Percentiles rank a stretch among this genome's conserved stretches.
These are phyloP conservation scores for Tricholoma terreum DNA, from an alignment of 768 basidiomycete genomes.

Conservation along the genomic window DNA sequence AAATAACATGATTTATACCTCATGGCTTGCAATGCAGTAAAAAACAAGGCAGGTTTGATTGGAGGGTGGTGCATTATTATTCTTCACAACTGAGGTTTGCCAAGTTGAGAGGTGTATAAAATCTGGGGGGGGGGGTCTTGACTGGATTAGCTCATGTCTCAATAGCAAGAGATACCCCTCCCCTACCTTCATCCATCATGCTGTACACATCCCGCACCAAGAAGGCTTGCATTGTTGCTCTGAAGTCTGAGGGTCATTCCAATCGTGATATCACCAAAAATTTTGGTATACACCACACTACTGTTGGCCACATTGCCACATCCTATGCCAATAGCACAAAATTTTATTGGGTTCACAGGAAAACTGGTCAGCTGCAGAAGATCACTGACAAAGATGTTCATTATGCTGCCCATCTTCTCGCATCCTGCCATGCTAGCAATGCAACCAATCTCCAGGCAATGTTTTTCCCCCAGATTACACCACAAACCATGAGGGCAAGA, in stretches of 20 bases:
- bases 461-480: conserved; percentile 17
- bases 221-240: conserved; percentile 7
- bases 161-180: too few relatives aligned
- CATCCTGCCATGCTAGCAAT: conserved; percentile 11
- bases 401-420: too few relatives aligned
- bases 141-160: too few relatives aligned
- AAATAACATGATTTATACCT: too few relatives aligned
- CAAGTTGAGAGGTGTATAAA: too few relatives aligned
- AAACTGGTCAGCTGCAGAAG: conserved; percentile 15
- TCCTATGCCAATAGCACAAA: not conserved
- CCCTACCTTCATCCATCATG: too few relatives aligned
- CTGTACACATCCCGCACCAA: conserved; percentile 7
- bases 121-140: too few relatives aligned
- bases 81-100: too few relatives aligned
- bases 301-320: not conserved
- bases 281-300: not conserved
- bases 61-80: too few relatives aligned
- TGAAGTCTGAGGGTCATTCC: conserved; percentile 1
- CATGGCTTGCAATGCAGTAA: too few relatives aligned
- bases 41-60: too few relatives aligned
- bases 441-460: conserved; percentile 14
- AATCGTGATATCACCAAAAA: conserved; percentile 1
- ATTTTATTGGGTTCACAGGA: conserved; percentile 3
- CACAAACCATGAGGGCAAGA: conserved; percentile 8
- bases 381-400: conserved; percentile 9